phyloP scores from a whole-genome alignment of 305 asterid species.

The Fraxinus ornus region DNA sequence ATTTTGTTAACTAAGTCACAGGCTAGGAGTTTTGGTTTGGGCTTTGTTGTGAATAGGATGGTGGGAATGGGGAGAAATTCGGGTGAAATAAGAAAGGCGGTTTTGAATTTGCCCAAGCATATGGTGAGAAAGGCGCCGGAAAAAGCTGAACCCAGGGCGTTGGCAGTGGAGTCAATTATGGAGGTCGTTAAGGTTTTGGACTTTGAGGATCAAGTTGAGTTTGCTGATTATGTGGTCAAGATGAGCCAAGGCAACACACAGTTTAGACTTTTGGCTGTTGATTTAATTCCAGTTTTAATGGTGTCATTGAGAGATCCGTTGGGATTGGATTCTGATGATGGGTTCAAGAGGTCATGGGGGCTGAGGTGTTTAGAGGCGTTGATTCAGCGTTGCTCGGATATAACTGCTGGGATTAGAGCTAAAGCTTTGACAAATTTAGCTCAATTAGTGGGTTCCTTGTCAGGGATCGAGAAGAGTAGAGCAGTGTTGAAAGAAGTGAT shows the following conservation, averaged over 20 bases:
- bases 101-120: constrained; percentile 72
- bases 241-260: constrained; percentile 85
- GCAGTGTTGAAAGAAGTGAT: constrained; percentile 51
- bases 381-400: constrained; percentile 82
- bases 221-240: constrained; percentile 64
- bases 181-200: constrained; percentile 69
- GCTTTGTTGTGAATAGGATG: constrained; percentile 64
- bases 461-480: constrained; percentile 47
- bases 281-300: constrained; percentile 54
- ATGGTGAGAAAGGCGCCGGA: constrained; percentile 77
- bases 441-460: constrained; percentile 54
- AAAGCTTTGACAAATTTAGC: constrained; percentile 77
- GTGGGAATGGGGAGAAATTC: constrained; percentile 46
- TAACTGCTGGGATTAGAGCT: constrained; percentile 67
- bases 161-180: constrained; percentile 73
- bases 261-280: constrained; percentile 81
- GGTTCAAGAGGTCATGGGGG: constrained; percentile 54
- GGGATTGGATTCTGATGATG: constrained; percentile 45
- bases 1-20: constrained; percentile 57
- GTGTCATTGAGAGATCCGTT: constrained; percentile 46
- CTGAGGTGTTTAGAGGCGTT: constrained; percentile 61
- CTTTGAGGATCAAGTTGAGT: constrained; percentile 52
- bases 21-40: constrained; percentile 59
- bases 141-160: constrained; percentile 76
- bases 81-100: constrained; percentile 49